Conservation (phyloP, 2,329 filamentous ascomycete genomes). For the Trichophyton benhamiae region DNA sequence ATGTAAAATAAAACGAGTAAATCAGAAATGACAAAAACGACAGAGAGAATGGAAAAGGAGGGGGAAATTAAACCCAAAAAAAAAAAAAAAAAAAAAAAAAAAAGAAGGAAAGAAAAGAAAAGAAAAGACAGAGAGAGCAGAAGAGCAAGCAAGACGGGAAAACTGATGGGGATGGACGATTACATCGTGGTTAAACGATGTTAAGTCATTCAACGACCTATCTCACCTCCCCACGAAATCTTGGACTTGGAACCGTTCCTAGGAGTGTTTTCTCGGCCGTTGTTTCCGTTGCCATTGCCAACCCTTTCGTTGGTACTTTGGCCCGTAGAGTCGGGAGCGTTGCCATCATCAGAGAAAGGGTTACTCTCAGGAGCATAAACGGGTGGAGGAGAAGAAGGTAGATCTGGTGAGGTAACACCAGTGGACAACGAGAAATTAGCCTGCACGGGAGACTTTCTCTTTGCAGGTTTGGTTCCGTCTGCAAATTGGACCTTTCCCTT, state of each 20-base stretch:
- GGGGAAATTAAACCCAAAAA: not conserved
- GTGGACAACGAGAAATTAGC: not conserved
- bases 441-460: conserved; percentile 13
- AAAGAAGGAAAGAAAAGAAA: too few relatives aligned
- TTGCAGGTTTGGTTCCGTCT: conserved; percentile 21
- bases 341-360: conserved; percentile 5
- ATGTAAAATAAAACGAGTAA: not conserved
- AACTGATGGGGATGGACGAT: not conserved
- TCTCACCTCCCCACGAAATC: conserved; percentile 34
- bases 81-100: too few relatives aligned
- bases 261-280: conserved; percentile 11
- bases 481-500: conserved; percentile 25
- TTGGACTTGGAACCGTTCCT: conserved; percentile 18
- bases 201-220: conserved; percentile 14
- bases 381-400: not conserved
- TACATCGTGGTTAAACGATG: not conserved
- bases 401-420: not conserved
- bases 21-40: not conserved
- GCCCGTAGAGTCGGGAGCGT: conserved; percentile 12
- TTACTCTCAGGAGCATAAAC: not conserved
- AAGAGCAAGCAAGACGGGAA: not conserved
- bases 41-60: not conserved
- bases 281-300: not conserved
- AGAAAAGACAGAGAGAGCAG: not conserved
- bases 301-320: conserved; percentile 6